These are phyloP conservation scores for Plasmodium gaboni DNA, from an alignment of 169 alveolate species.

Conservation along the genomic window DNA sequence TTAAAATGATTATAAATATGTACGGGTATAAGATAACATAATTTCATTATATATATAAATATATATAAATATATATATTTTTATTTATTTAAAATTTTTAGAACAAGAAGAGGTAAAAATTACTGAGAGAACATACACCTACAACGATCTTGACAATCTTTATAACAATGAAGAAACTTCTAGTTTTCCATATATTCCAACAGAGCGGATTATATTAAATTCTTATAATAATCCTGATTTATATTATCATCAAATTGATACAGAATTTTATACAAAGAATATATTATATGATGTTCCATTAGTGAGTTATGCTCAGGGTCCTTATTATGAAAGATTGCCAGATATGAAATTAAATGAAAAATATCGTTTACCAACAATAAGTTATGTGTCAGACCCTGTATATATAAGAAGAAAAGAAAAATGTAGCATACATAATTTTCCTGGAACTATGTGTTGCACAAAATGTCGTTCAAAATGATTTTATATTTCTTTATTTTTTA, in stretches of 20 bases:
- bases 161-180: slow-evolving; percentile 6
- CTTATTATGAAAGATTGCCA: slow-evolving; percentile 41
- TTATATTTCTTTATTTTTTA: neutral
- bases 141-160: slow-evolving; percentile 38
- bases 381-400: slow-evolving; percentile 71
- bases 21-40: neutral
- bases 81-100: neutral
- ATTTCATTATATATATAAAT: neutral
- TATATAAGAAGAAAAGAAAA: slow-evolving; percentile 53
- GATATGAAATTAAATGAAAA: slow-evolving; percentile 14
- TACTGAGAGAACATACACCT: slow-evolving; percentile 69
- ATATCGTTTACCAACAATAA: slow-evolving; percentile 57
- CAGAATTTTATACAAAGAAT: slow-evolving; percentile 67
- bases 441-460: slow-evolving; percentile 17
- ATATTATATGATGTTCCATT: slow-evolving; percentile 64
- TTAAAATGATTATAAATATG: neutral
- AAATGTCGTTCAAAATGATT: slow-evolving; percentile 24
- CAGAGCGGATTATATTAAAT: slow-evolving; percentile 50
- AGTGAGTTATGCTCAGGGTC: slow-evolving; percentile 74
- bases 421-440: slow-evolving; percentile 23
- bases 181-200: slow-evolving; percentile 47
- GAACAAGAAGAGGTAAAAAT: slow-evolving; percentile 35
- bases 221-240: slow-evolving; percentile 28
- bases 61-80: neutral
- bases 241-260: slow-evolving; percentile 73